Conservation (phyloP, 495 filamentous ascomycete species). For the Tuber brumale region DNA sequence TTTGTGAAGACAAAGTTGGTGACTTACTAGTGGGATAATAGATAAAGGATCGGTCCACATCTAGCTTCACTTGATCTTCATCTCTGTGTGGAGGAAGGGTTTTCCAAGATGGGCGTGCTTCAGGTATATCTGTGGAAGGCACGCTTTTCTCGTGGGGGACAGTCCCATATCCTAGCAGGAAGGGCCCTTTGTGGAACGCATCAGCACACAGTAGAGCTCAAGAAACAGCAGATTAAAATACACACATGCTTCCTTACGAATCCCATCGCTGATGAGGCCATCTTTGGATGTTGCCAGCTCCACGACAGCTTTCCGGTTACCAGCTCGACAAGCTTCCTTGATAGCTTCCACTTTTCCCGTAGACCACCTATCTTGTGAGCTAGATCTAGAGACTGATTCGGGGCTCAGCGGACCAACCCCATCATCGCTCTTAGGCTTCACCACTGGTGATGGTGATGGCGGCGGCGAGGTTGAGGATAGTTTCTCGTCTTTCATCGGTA, state of each 20-base stretch:
- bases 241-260: slow-evolving; percentile 80
- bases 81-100: slow-evolving; percentile 40
- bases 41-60: slow-evolving; percentile 92
- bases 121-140: slow-evolving; percentile 22
- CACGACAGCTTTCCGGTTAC: slow-evolving; percentile 58
- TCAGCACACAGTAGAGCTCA: slow-evolving; percentile 17
- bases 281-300: slow-evolving; percentile 62
- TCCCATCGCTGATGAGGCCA: slow-evolving; percentile 72
- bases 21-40: slow-evolving; percentile 80
- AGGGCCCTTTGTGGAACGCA: slow-evolving; percentile 31
- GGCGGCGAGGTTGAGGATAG: background rate
- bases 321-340: slow-evolving; percentile 58
- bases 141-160: slow-evolving; percentile 23
- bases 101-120: slow-evolving; percentile 31
- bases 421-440: background rate
- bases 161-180: slow-evolving; percentile 34
- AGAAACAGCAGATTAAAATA: slow-evolving; percentile 35
- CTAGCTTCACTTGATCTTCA: slow-evolving; percentile 59
- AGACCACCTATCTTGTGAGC: background rate
- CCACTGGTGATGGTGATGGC: background rate
- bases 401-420: background rate
- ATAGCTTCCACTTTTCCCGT: slow-evolving; percentile 50
- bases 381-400: background rate
- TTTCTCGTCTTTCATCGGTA: background rate
- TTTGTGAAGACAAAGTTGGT: slow-evolving; percentile 30